Base-by-base conservation (phyloP, 129 eudicot species). In the Heracleum sosnowskyi region DNA sequence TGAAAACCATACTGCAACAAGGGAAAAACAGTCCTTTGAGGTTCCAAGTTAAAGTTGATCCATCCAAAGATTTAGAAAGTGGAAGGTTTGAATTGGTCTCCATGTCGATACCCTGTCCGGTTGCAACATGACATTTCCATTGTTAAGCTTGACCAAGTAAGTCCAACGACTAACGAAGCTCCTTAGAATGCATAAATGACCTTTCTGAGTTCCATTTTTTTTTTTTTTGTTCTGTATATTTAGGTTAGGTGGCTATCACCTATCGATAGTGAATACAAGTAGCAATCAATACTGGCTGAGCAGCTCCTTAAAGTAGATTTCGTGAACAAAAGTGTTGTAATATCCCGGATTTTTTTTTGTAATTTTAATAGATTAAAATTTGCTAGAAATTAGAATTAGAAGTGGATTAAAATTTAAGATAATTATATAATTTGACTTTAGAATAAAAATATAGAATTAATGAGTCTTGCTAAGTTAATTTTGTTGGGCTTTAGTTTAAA, bases 41-140 rank as follows among this genome's bases (percentile, higher is more conserved):
- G 57, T 90, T 93, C 64, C 85, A 83, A 88, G 90, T 88, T 31
- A 69, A 57, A 49, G 90, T 93, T 62, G 86, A 90, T 76, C 51
- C 84, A 77, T 77, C 77, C 47, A 85, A 79, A 79, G 89, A 80
- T 47, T 64, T 80, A 83, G 93, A 90, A 82, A 80, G 79, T 77
- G 96, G 98, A 78, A 93, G 92, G 89, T 89, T 83, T 80, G 96
- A 90, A 79, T 90, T 90, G 93, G 28, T 84, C 22, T 80, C 87
- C 55, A 76, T 90, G 75, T 85, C 89, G 17, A 73, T 90, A 84
- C 89, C 96, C 9, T 63, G 70, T 29, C 36, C 37, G 24, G 39
- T 49, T n/a, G 42, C 44, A 24, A 41, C 75, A 22, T 20, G 62
- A 22, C 62, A 20, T 53, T 22, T 55, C n/a, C 64, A 55, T 55